Percentiles rank a stretch among this genome's conserved stretches.
phyloP scores from a whole-genome alignment of 768 basidiomycete genomes.

The Tylopilus sp. region DNA sequence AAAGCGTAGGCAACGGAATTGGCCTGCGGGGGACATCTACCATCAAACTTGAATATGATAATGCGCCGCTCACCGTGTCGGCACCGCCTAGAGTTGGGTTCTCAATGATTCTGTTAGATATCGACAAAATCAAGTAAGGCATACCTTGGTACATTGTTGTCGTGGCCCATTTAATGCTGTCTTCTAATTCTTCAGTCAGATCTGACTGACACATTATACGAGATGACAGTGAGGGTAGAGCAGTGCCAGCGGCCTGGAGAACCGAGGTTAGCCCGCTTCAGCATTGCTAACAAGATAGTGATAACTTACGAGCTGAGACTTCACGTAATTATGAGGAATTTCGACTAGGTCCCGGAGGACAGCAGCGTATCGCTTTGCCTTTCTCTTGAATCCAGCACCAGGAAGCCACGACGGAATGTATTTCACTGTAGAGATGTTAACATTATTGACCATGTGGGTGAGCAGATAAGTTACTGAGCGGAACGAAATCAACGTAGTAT shows the following conservation, averaged over 20 bases:
- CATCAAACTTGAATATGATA: neutral
- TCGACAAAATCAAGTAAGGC: neutral
- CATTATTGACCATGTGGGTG: neutral
- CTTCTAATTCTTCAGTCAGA: conserved; percentile 15
- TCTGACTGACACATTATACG: conserved; percentile 6
- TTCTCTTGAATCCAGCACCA: conserved; percentile 16
- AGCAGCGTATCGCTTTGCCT: conserved; percentile 6
- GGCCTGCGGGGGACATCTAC: conserved; percentile 6
- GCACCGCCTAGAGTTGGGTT: conserved; percentile 16
- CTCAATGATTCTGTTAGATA: neutral
- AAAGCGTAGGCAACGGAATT: conserved; percentile 15
- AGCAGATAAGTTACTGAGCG: conserved; percentile 6
- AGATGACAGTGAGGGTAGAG: conserved; percentile 14
- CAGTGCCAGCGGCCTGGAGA: conserved; percentile 15
- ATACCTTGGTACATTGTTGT: conserved; percentile 14
- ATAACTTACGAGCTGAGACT: conserved; percentile 14
- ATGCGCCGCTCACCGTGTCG: conserved; percentile 21
- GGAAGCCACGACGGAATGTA: conserved; percentile 25
- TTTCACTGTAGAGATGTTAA: conserved; percentile 16
- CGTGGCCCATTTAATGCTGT: conserved; percentile 17
- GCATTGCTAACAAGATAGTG: neutral
- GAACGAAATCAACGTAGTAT: conserved; percentile 20
- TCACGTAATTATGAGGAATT: conserved; percentile 13
- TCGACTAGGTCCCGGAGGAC: conserved; percentile 8
- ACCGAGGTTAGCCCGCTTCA: neutral